Base-by-base conservation (phyloP, 805 yeast species). In the Gaillardinia entomophila region DNA sequence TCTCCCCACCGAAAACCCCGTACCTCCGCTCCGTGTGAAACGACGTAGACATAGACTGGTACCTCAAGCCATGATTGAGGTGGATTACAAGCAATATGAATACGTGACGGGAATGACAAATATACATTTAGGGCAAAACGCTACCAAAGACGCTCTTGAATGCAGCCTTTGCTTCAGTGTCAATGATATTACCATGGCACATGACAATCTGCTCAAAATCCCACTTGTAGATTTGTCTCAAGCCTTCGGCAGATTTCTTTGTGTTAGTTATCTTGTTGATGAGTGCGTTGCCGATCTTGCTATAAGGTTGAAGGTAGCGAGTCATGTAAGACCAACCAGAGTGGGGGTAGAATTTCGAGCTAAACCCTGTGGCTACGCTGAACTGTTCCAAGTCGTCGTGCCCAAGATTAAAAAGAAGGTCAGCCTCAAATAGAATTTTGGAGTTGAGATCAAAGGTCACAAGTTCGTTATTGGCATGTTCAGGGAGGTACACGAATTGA, bases 401-500 rank as follows among this genome's bases (percentile, higher is more conserved):
- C 2, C 41, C 43, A 24, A 38, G 22, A 26, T 43, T 42, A 32
- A 41, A 34, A 5, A 45, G 6, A 2, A 40, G 16, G 30, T 45
- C 51, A 4, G 38, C 43, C 20, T 29, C 34, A 24, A 38, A 40
- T 11, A 45, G 12, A 11, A 34, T 33, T 23, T 37, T 35, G 26
- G 39, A 26, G 12, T 27, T 27, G 19, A 26, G 31, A 22, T 45
- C 41, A 27, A 28, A 41, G 30, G 43, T 16, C n/a, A 41, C 45
- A 20, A 43, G 22, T 16, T 47, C 51, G 22, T 33, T n/a, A n/a
- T n/a, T n/a, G n/a, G n/a, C n/a, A 45, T 75, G 82, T 4, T 57
- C 51, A 10, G 82, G 82, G 33, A 79, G 49, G 46, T 64, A 79
- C 4, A 77, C 68, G 38, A 79, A 74, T 45, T 76, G 72, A 35